phyloP scores from a whole-genome alignment of 768 basidiomycete genomes.

The Calocera viscosa region DNA sequence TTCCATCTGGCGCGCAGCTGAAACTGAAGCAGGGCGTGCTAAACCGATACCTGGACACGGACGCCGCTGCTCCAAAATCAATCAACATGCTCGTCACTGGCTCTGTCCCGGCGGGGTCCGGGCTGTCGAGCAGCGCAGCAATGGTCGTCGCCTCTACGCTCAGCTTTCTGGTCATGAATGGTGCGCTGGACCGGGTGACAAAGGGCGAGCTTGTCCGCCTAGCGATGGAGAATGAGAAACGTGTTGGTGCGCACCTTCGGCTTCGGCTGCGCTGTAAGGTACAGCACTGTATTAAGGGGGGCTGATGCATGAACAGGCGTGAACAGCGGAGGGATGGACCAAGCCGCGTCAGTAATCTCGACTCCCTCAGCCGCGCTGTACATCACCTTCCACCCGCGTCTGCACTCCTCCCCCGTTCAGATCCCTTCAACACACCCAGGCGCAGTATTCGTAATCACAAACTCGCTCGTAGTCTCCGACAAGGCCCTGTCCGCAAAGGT shows the following conservation, averaged over 20 bases:
- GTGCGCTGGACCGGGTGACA: slow-evolving; percentile 41
- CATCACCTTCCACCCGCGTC: slow-evolving; percentile 67
- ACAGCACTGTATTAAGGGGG: not conserved
- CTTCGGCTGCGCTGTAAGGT: not conserved
- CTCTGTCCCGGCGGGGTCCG: slow-evolving; percentile 74
- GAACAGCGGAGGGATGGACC: slow-evolving; percentile 56
- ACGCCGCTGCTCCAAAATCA: slow-evolving; percentile 34
- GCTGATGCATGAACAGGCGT: slow-evolving; percentile 17
- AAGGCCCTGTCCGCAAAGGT: slow-evolving; percentile 64
- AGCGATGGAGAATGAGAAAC: slow-evolving; percentile 72
- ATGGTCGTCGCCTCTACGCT: slow-evolving; percentile 82
- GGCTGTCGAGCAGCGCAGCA: slow-evolving; percentile 76
- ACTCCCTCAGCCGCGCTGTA: slow-evolving; percentile 58
- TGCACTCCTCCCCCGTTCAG: slow-evolving; percentile 52
- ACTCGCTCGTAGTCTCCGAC: slow-evolving; percentile 70
- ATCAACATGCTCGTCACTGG: slow-evolving; percentile 71
- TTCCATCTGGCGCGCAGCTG: too few species aligned
- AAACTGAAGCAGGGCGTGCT: slow-evolving; percentile 63
- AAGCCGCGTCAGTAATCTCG: slow-evolving; percentile 76
- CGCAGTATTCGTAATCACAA: slow-evolving; percentile 62
- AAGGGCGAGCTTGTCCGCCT: slow-evolving; percentile 67
- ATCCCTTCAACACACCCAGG: slow-evolving; percentile 36
- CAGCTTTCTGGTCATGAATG: slow-evolving; percentile 65
- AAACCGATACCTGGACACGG: slow-evolving; percentile 41
- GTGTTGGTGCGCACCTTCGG: slow-evolving; percentile 42